Conservation (phyloP, 306 rosid species). For the Heteromeles arbutifolia region DNA sequence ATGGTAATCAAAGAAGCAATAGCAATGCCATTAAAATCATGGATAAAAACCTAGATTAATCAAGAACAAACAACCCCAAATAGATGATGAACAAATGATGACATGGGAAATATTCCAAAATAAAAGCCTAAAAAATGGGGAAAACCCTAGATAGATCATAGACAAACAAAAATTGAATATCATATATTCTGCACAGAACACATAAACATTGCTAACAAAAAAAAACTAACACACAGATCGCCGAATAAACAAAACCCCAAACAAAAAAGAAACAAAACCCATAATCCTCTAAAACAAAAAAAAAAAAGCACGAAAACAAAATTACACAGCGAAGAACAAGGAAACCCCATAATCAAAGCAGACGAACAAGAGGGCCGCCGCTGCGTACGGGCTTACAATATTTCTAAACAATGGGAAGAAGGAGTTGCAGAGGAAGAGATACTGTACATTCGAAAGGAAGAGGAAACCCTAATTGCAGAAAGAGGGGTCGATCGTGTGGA, state of each 20-base stretch:
- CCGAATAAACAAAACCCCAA: not conserved
- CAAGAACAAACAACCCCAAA: not conserved
- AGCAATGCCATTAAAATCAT: not conserved
- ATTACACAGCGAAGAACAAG: not conserved
- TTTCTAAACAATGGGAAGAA: not conserved
- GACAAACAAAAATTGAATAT: not conserved
- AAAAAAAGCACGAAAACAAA: not conserved
- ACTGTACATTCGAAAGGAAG: not conserved
- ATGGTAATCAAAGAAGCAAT: not conserved
- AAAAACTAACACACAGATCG: not conserved
- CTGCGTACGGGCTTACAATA: not conserved
- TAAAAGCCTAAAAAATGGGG: not conserved
- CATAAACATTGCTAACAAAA: not conserved
- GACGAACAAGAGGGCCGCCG: not conserved
- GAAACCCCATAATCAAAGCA: not conserved
- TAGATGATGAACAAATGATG: not conserved
- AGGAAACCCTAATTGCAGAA: not conserved
- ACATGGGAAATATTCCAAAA: not conserved
- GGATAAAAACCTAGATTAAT: not conserved
- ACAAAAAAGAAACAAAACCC: not conserved
- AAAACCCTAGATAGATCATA: not conserved
- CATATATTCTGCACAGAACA: not conserved
- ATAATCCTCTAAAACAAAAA: not conserved
- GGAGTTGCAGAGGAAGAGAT: not conserved
- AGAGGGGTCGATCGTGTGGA: not conserved